These are phyloP conservation scores for Phytophthora boehmeriae DNA, from an alignment of 352 stramenopile genomes.

Conservation along the genomic window DNA sequence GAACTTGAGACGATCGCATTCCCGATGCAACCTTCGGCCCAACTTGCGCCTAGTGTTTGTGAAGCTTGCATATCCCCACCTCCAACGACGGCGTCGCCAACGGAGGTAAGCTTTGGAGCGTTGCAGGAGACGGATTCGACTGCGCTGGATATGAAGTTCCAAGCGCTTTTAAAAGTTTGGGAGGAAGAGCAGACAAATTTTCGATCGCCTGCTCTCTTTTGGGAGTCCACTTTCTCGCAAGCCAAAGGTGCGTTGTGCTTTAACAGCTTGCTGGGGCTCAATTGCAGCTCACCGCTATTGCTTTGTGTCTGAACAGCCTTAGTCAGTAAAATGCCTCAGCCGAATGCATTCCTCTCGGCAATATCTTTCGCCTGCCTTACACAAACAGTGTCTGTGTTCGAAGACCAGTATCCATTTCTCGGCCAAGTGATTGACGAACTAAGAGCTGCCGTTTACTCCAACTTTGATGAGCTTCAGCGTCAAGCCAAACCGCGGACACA, in stretches of 20 bases:
- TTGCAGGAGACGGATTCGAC: slow-evolving; percentile 25
- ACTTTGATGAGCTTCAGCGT: slow-evolving; percentile 36
- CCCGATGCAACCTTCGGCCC: slow-evolving; percentile 21
- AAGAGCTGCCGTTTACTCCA: slow-evolving; percentile 45
- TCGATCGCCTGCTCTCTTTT: slow-evolving; percentile 65
- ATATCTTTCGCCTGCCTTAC: slow-evolving; percentile 56
- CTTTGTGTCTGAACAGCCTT: slow-evolving; percentile 29
- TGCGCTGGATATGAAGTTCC: slow-evolving; percentile 45
- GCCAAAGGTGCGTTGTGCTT: slow-evolving; percentile 49
- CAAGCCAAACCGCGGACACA: slow-evolving; percentile 7
- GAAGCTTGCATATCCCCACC: slow-evolving; percentile 22
- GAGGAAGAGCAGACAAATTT: slow-evolving; percentile 51
- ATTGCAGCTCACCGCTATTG: background rate
- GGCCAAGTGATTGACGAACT: slow-evolving; percentile 42
- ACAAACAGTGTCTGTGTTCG: slow-evolving; percentile 47
- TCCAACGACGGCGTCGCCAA: background rate
- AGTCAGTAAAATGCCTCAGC: slow-evolving; percentile 46
- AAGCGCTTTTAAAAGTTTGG: slow-evolving; percentile 60
- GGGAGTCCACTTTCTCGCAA: slow-evolving; percentile 62
- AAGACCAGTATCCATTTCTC: slow-evolving; percentile 62
- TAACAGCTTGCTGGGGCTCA: slow-evolving; percentile 5
- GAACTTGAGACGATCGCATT: slow-evolving; percentile 36
- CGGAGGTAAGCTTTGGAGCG: background rate
- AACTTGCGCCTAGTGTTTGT: slow-evolving; percentile 2
- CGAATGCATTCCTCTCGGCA: slow-evolving; percentile 59